Conservation (phyloP, 768 basidiomycete species). For the Boletus coccyginus region DNA sequence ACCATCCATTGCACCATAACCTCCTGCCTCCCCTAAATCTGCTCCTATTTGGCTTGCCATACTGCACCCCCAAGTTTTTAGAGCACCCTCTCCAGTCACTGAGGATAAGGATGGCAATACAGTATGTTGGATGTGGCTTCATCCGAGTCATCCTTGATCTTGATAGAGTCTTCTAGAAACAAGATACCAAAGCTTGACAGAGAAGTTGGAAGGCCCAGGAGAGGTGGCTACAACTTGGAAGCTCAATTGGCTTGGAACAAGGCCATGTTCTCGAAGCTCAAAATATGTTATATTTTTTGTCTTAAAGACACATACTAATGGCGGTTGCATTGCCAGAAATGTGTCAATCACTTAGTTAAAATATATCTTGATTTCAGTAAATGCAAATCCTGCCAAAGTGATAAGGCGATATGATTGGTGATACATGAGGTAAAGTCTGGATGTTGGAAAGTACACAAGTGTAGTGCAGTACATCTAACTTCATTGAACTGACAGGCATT, state of each 20-base stretch:
- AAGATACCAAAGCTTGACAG: conserved; percentile 6
- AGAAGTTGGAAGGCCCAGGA: conserved; percentile 1
- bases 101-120: background rate
- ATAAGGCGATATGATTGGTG: no score
- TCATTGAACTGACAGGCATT: no score
- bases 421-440: no score
- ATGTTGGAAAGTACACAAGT: no score
- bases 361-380: no score
- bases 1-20: background rate
- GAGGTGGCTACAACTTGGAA: conserved; percentile 8
- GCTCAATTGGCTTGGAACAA: conserved; percentile 1
- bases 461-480: no score
- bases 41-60: background rate
- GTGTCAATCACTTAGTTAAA: no score
- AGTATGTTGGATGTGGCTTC: background rate
- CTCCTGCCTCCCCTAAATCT: no score
- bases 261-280: background rate
- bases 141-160: background rate
- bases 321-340: no score
- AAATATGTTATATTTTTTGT: background rate
- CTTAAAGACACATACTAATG: no score
- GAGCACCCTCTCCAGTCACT: no score
- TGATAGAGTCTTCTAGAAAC: background rate
- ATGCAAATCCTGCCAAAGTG: no score
- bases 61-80: background rate